These are phyloP conservation scores for Capsicum pubescens DNA, from an alignment of 257 asterid genomes.

Conservation along the genomic window DNA sequence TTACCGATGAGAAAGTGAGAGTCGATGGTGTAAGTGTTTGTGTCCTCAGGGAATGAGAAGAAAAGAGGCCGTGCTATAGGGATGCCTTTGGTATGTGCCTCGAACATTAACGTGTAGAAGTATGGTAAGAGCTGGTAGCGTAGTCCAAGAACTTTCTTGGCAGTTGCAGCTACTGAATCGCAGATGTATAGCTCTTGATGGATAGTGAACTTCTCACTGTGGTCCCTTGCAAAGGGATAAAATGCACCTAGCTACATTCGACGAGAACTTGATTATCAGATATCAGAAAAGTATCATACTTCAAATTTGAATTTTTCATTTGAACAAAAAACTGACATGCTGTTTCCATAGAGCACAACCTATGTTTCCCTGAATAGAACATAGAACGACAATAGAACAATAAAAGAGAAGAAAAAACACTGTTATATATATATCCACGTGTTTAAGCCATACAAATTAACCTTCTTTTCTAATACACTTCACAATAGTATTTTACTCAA, in stretches of 20 bases:
- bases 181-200: constrained; percentile 67
- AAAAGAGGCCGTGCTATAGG: constrained; percentile 71
- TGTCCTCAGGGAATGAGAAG: constrained; percentile 65
- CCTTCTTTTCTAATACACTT: not conserved
- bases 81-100: constrained; percentile 55
- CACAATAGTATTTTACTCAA: not conserved
- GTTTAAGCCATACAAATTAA: not conserved
- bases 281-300: not conserved
- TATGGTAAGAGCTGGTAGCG: constrained; percentile 65
- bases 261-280: not conserved
- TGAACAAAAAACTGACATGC: too few species aligned
- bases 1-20: too few species aligned
- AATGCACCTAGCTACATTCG: constrained; percentile 61
- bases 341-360: too few species aligned
- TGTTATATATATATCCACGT: not conserved
- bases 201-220: constrained; percentile 35
- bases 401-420: not conserved
- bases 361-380: not conserved
- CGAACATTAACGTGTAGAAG: constrained; percentile 65
- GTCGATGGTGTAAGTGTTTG: too few species aligned
- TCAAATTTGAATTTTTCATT: not conserved
- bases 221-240: constrained; percentile 74
- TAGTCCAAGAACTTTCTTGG: constrained; percentile 56
- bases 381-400: not conserved
- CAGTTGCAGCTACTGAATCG: constrained; percentile 72